phyloP scores from a whole-genome alignment of 2,329 filamentous ascomycete genomes.

The Penicillium sp. region DNA sequence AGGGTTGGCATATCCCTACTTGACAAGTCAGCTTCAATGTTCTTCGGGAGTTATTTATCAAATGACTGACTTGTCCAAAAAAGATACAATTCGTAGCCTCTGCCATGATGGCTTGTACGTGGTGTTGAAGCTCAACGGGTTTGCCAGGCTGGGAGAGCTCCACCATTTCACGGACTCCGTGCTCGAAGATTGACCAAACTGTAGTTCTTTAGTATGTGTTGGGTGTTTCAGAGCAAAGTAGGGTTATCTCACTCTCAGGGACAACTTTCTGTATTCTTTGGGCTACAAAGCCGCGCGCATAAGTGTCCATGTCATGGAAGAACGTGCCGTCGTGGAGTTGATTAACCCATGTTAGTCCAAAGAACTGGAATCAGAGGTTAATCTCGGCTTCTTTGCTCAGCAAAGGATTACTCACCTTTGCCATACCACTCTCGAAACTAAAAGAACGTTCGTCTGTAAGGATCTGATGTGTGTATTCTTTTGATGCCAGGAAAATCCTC shows the following conservation, averaged over 20 bases:
- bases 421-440: background rate
- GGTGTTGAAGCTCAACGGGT: background rate
- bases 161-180: background rate
- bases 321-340: background rate
- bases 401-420: background rate
- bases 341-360: background rate
- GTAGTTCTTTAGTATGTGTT: background rate
- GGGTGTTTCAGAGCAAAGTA: no score
- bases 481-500: background rate
- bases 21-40: background rate
- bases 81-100: background rate
- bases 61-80: background rate
- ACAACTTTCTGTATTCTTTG: background rate
- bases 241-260: background rate
- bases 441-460: background rate
- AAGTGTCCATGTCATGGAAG: constrained; percentile 1
- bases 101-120: background rate
- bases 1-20: background rate
- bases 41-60: no score
- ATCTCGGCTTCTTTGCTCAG: background rate
- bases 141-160: background rate
- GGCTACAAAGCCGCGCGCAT: background rate
- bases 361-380: background rate
- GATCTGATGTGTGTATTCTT: background rate
- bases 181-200: constrained; percentile 1